A percentile compares a stretch with the other conserved stretches of the same genome.
phyloP scores from a whole-genome alignment of 768 basidiomycete species.

The Suillus brevipes region DNA sequence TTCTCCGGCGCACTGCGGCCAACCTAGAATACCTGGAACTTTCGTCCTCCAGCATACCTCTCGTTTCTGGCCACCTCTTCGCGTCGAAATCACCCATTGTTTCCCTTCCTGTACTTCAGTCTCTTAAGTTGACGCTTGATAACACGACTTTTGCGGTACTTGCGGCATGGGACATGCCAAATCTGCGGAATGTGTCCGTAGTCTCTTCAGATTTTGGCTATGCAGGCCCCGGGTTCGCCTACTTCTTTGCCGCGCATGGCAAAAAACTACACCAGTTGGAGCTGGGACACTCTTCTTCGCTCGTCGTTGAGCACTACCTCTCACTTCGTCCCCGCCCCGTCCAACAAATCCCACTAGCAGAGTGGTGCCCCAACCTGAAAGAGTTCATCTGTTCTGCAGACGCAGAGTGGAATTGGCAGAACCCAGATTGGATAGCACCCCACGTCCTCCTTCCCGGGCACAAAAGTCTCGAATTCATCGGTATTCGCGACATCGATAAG shows the following conservation, averaged over 20 bases:
- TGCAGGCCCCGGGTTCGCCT: constrained; percentile 60
- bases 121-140: constrained; percentile 70
- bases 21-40: constrained; percentile 71
- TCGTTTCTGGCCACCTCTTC: constrained; percentile 33
- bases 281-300: constrained; percentile 68
- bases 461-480: constrained; percentile 61
- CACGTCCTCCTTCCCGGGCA: constrained; percentile 70
- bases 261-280: constrained; percentile 62
- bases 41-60: constrained; percentile 52
- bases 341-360: constrained; percentile 51
- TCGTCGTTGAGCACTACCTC: constrained; percentile 67
- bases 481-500: constrained; percentile 69
- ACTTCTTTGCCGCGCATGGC: constrained; percentile 70
- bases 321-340: constrained; percentile 42
- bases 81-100: constrained; percentile 26
- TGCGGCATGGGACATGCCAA: constrained; percentile 66
- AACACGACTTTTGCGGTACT: constrained; percentile 70
- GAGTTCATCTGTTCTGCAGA: constrained; percentile 77
- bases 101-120: constrained; percentile 60
- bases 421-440: constrained; percentile 79
- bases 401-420: constrained; percentile 80
- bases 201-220: constrained; percentile 72
- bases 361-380: constrained; percentile 67
- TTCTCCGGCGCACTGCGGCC: constrained; percentile 50
- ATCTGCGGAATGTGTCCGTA: constrained; percentile 62